A percentile compares a stretch with the other conserved stretches of the same genome.
These are phyloP conservation scores for Cryphonectria nitschkei DNA, from an alignment of 2,329 filamentous ascomycete genomes.

Conservation along the genomic window DNA sequence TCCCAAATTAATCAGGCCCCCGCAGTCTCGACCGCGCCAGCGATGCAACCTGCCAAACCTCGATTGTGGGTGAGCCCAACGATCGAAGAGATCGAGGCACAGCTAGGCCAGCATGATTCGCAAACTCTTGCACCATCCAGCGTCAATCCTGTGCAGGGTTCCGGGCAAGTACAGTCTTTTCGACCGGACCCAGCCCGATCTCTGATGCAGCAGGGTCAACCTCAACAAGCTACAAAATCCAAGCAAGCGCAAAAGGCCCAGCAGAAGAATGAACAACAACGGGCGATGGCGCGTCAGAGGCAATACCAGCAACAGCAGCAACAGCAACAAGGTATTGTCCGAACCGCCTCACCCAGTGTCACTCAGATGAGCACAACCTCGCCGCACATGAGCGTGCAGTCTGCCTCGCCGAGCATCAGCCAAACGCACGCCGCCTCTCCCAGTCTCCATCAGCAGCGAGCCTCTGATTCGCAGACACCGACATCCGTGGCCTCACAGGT, in stretches of 20 bases:
- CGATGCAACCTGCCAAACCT: conserved; percentile 16
- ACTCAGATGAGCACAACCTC: conserved; percentile 26
- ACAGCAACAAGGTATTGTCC: conserved; percentile 30
- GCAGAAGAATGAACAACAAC: conserved; percentile 28
- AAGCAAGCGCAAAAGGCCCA: conserved; percentile 32
- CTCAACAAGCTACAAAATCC: conserved; percentile 18
- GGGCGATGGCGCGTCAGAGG: conserved; percentile 27
- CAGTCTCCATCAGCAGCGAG: conserved; percentile 26
- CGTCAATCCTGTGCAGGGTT: conserved; percentile 9
- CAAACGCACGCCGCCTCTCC: conserved; percentile 23
- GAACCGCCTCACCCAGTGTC: conserved; percentile 27
- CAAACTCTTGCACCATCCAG: conserved; percentile 18
- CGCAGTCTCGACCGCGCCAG: conserved; percentile 11
- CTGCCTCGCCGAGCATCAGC: conserved; percentile 26
- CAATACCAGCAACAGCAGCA: conserved; percentile 31
- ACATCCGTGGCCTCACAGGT: conserved; percentile 25
- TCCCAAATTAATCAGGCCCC: conserved; percentile 20
- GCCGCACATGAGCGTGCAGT: conserved; percentile 26
- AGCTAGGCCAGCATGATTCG: conserved; percentile 25
- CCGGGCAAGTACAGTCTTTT: conserved; percentile 19
- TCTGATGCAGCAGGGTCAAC: conserved; percentile 16
- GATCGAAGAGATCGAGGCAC: conserved; percentile 29
- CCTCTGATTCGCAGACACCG: conserved; percentile 25
- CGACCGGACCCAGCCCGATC: conserved; percentile 11
- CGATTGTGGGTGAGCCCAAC: conserved; percentile 27